Base-by-base conservation (phyloP, 331 rosid genomes). In the Dryas integrifolia region DNA sequence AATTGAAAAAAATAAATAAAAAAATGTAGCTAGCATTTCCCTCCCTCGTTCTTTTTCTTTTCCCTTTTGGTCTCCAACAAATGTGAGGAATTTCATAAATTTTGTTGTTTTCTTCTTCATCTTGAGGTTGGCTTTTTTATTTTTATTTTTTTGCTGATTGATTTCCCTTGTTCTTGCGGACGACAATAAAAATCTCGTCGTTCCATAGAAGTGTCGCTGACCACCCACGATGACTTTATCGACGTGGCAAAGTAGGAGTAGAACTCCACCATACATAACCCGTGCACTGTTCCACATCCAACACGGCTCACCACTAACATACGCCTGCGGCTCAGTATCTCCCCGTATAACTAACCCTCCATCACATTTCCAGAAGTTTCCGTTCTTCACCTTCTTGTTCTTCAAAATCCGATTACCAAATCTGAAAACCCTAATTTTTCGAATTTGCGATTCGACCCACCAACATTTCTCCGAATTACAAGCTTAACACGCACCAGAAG, bases 351-450 rank as follows among this genome's bases (percentile, higher is more conserved):
- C 14, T 15, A 0, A 0, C 30, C 35, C 26, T n/a, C 41, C 38
- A 48, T 16, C 30, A 16, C 6, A 2, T 2, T 6, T 14, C 35
- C 24, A 2, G 0, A 15, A 1, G 2, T 45, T 53, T 10, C 44
- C 9, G 11, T 9, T 43, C 35, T 26, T 26, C 30, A 26, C 30
- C 30, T 26, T 55, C 53, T 3, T 7, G 16, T 18, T 52, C 66
- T 35, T 43, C 41, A 9, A 4, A 68, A 14, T 58, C 62, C 2
- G 7, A 50, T 57, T 7, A 3, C 56, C 63, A 65, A 21, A 21
- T 58, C 64, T 9, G 50, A 7, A 38, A 65, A 2, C 59, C 60
- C 73, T 71, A 65, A 1, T 3, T 10, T 64, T 58, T 48, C 73
- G 9, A 67, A 58, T 58, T 5, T 12, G 26, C 66, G 21, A 76